Evolutionary conservation across 768 basidiomycete species (phyloP).

Genomic region (Kwoniella botswanensis): DNA sequence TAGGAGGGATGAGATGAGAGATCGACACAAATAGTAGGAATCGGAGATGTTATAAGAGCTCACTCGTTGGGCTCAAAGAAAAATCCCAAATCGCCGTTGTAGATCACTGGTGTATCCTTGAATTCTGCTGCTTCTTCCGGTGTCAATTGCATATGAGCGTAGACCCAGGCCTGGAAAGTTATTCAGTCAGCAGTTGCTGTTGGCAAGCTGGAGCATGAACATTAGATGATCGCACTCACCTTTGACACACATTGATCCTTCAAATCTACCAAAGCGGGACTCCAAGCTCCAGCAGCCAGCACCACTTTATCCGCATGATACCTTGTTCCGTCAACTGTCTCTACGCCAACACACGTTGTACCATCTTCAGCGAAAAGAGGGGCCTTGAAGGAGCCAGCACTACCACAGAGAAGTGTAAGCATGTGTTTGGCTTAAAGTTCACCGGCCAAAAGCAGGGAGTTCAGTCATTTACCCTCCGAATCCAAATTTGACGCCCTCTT

Average conservation of each 20-base stretch:
- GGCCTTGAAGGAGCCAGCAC: constrained; percentile 40
- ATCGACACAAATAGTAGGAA: background rate
- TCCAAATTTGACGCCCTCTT: constrained; percentile 39
- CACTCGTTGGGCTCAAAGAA: constrained; percentile 47
- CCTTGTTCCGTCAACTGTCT: constrained; percentile 37
- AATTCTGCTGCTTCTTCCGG: constrained; percentile 37
- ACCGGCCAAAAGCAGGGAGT: too few species aligned
- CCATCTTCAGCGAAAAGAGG: constrained; percentile 35
- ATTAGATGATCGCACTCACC: constrained; percentile 19
- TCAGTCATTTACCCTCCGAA: constrained; percentile 3
- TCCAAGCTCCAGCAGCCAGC: constrained; percentile 50
- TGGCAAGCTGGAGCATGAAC: background rate
- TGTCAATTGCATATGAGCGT: constrained; percentile 47
- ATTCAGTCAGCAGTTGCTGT: background rate
- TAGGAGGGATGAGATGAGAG: too few species aligned
- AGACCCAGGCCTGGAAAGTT: constrained; percentile 36
- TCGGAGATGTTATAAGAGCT: background rate
- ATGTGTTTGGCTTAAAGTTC: too few species aligned
- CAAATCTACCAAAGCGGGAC: constrained; percentile 40
- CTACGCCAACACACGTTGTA: constrained; percentile 39
- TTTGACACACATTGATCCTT: constrained; percentile 50
- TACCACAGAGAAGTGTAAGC: constrained; percentile 4
- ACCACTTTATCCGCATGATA: constrained; percentile 44
- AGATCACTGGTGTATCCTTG: constrained; percentile 41
- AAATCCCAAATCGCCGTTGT: constrained; percentile 52